These are phyloP conservation scores for Leucosporidium yakuticum DNA, from an alignment of 768 basidiomycete species.

Conservation along the genomic window DNA sequence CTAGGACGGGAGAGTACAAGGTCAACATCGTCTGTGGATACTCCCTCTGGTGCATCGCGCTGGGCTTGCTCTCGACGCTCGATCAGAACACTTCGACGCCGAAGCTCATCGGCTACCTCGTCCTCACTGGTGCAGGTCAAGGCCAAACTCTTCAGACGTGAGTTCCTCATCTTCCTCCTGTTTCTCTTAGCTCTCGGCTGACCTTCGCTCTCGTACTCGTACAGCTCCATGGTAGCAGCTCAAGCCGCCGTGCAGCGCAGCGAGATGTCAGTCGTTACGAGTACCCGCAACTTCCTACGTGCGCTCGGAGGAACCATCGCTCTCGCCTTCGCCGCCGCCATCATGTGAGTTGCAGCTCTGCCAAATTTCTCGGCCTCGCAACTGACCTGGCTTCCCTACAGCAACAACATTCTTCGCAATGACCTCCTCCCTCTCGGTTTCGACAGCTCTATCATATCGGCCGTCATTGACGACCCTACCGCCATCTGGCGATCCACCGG, in stretches of 20 bases:
- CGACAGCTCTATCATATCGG: constrained; percentile 1
- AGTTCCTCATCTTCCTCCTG: constrained; percentile 18
- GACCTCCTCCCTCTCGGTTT: constrained; percentile 15
- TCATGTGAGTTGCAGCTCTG: constrained; percentile 49
- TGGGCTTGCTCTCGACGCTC: constrained; percentile 64
- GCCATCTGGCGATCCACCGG: constrained; percentile 42
- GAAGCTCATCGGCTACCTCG: constrained; percentile 57
- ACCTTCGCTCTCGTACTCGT: constrained; percentile 51
- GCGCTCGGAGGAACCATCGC: constrained; percentile 64
- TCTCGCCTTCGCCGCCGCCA: constrained; percentile 57
- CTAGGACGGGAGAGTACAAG: constrained; percentile 48
- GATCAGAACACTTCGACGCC: constrained; percentile 50
- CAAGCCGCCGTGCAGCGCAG: constrained; percentile 64
- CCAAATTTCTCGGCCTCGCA: constrained; percentile 39
- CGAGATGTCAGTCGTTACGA: constrained; percentile 73
- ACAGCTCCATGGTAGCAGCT: constrained; percentile 63
- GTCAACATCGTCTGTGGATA: constrained; percentile 61
- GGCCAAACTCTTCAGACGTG: constrained; percentile 49
- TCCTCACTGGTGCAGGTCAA: constrained; percentile 57
- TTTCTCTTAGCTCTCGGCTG: background rate
- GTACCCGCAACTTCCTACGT: constrained; percentile 62
- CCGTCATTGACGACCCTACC: constrained; percentile 50
- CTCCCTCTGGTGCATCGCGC: constrained; percentile 61
- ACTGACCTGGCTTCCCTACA: constrained; percentile 44
- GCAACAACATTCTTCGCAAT: constrained; percentile 46